A percentile compares a stretch with the other conserved stretches of the same genome.
Conservation (phyloP, 2,329 filamentous ascomycete genomes). For the Colletotrichum sp. region DNA sequence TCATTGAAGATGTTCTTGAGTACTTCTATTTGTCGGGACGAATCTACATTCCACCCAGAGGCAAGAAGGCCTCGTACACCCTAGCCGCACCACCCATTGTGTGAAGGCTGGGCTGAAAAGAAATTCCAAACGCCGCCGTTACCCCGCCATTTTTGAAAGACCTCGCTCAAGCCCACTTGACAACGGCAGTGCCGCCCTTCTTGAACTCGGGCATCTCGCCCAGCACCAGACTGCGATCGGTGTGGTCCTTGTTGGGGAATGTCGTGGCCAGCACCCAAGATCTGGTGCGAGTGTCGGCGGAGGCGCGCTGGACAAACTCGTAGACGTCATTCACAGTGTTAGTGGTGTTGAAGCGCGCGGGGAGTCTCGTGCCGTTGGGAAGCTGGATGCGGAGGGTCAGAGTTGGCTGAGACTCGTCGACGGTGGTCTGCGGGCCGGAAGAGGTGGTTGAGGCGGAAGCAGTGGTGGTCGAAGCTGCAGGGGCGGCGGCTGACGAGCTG, state of each 20-base stretch:
- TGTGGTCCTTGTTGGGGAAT: conserved; percentile 82
- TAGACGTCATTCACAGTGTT: conserved; percentile 83
- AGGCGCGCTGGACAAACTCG: conserved; percentile 72
- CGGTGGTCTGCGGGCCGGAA: conserved; percentile 30
- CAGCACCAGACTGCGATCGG: conserved; percentile 65
- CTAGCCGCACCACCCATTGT: background rate
- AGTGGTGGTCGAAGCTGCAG: conserved; percentile 24
- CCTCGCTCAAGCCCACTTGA: conserved; percentile 57
- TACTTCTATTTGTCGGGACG: conserved; percentile 8
- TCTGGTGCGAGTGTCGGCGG: conserved; percentile 60
- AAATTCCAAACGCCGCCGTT: conserved; percentile 19
- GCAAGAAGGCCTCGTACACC: background rate
- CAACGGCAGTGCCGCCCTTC: conserved; percentile 68
- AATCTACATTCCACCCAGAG: conserved; percentile 19
- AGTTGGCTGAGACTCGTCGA: conserved; percentile 72
- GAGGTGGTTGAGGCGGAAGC: conserved; percentile 34
- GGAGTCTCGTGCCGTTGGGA: conserved; percentile 76
- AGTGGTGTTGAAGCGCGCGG: conserved; percentile 82
- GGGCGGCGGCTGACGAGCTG: conserved; percentile 18
- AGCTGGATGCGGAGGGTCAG: conserved; percentile 79
- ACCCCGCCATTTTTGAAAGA: background rate
- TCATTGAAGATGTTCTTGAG: background rate
- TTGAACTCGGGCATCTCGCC: conserved; percentile 70
- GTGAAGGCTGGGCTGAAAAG: background rate
- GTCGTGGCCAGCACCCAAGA: conserved; percentile 80